Evolutionary conservation across 1,284 basidiomycete genomes (phyloP), one percentile per base, ranked within the genome.

Genomic region (Macrocybe sp.): DNA sequence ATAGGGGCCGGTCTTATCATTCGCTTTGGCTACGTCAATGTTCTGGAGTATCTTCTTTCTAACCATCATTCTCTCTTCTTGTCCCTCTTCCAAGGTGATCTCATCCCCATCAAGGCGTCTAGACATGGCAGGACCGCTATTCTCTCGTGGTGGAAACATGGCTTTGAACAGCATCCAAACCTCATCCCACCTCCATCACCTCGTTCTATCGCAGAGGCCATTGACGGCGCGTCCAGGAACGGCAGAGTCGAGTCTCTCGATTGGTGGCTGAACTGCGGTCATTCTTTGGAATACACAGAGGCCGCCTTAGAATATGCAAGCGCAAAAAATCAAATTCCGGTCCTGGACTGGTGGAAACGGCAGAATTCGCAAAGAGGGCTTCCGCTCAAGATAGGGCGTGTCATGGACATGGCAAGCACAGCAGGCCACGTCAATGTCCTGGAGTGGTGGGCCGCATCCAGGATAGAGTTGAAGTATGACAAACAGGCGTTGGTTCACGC

Each of bases 371-470:
- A 61, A 32, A 65, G 64, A 7, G 67, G 70, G 3, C 63, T 90
- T 31, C 75, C 77, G 6, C 76, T 92, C 52, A 89, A 89, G 62
- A 81, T 90, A 35, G 89, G 89, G 2, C 81, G 85, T 35, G 85
- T 83, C 16, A 83, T 90, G 78, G 89, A 90, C 60, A 79, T 81
- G 72, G 89, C 86, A 22, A 85, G 81, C 60, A 81, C 75, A 6
- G 81, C 83, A 7, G 84, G 85, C 1, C 76, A 85, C 57, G 78
- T 86, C 31, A 71, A 77, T 16, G 82, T 80, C 1, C 76, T 92
- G 36, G 83, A 86, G 59, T 92, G 89, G 89, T 92, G 89, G 89
- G 78, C 82, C 5, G 74, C 77, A 6, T 88, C 85, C 2, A 79
- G 81, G 48, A 70, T 89, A 31, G 84, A 86, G 44, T 78, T 78